These are phyloP conservation scores for Aspergillaceae sp. DNA, from an alignment of 2,329 filamentous ascomycete species.

Conservation along the genomic window DNA sequence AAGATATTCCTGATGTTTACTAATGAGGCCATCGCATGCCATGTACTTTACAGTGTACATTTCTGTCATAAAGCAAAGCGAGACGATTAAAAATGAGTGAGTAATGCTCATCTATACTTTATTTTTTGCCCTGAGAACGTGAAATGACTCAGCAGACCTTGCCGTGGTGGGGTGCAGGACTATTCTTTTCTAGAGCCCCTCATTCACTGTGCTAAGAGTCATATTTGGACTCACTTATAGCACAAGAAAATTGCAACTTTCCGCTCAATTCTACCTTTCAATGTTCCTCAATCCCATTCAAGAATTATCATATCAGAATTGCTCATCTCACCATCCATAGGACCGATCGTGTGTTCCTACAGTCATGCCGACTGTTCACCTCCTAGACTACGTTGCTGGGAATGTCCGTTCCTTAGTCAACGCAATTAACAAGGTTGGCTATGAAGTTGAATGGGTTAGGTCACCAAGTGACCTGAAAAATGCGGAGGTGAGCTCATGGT, in stretches of 20 bases:
- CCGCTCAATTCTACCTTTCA: neutral
- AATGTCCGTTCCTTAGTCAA: conserved; percentile 95
- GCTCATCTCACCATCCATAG: neutral
- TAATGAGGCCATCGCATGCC: too few relatives aligned
- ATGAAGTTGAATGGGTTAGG: conserved; percentile 84
- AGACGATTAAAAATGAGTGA: too few relatives aligned
- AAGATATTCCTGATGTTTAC: too few relatives aligned
- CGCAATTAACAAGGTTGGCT: conserved; percentile 92
- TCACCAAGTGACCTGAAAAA: conserved; percentile 73
- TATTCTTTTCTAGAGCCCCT: neutral
- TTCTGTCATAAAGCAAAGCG: too few relatives aligned
- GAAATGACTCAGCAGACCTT: conserved; percentile 16
- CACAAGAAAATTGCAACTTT: neutral
- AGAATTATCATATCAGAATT: too few relatives aligned
- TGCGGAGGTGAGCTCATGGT: conserved; percentile 59
- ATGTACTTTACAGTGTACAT: too few relatives aligned
- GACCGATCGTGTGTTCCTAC: neutral
- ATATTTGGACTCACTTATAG: neutral
- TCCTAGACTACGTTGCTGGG: conserved; percentile 82
- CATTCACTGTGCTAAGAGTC: neutral
- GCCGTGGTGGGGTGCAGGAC: conserved; percentile 8
- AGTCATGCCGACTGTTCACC: conserved; percentile 41
- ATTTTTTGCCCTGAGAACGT: too few relatives aligned
- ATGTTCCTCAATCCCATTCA: too few relatives aligned
- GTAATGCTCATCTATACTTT: too few relatives aligned